Evolutionary conservation across 768 basidiomycete species (phyloP).

Genomic region (Saitozyma podzolica): DNA sequence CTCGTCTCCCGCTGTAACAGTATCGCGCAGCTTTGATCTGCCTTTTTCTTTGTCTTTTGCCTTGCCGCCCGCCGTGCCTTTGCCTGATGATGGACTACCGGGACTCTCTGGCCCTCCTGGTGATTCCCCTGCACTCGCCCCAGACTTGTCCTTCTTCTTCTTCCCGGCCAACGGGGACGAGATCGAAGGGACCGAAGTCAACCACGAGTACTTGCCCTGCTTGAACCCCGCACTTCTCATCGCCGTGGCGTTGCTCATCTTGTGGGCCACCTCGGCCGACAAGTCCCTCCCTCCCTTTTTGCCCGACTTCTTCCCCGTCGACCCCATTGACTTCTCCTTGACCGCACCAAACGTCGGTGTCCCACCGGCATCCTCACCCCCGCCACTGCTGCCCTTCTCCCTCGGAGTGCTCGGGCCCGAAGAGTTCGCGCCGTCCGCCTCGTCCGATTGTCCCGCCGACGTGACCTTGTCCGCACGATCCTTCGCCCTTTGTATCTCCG

Average conservation of each 20-base stretch:
- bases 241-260: conserved; percentile 40
- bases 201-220: conserved; percentile 38
- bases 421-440: too few relatives aligned
- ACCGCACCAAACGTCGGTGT: conserved; percentile 36
- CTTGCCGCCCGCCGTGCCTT: too few relatives aligned
- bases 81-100: too few relatives aligned
- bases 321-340: conserved; percentile 15
- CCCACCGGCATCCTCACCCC: conserved; percentile 1
- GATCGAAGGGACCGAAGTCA: conserved; percentile 32
- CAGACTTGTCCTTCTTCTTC: conserved; percentile 10
- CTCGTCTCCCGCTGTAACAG: neutral
- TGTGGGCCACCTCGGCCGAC: conserved; percentile 33
- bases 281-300: conserved; percentile 29
- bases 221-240: conserved; percentile 33
- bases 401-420: too few relatives aligned
- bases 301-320: conserved; percentile 8
- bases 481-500: conserved; percentile 13
- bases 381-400: neutral
- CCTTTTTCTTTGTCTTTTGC: conserved; percentile 5
- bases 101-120: conserved; percentile 2
- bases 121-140: conserved; percentile 16
- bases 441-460: too few relatives aligned
- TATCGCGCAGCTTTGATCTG: conserved; percentile 16
- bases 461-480: neutral
- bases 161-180: conserved; percentile 31